A percentile compares a stretch with the other conserved stretches of the same genome.
phyloP scores from a whole-genome alignment of 352 stramenopile genomes.

The Globisporangium polare region DNA sequence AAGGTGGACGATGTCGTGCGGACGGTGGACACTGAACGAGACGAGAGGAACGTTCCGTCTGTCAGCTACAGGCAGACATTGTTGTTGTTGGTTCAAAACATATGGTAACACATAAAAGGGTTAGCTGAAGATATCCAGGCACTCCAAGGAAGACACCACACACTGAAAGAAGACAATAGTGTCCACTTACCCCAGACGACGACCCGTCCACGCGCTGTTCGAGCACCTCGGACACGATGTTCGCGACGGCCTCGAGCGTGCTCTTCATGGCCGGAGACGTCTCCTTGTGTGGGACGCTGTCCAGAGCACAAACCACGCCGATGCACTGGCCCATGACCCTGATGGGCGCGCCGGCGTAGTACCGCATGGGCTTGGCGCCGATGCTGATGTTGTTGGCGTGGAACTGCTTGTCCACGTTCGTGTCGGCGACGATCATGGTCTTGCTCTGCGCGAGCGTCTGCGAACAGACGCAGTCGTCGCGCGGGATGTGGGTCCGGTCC shows the following conservation, averaged over 20 bases:
- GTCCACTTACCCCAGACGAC: constrained; percentile 10
- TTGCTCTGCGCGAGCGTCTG: constrained; percentile 37
- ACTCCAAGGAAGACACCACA: constrained; percentile 1
- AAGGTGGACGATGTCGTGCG: constrained; percentile 1
- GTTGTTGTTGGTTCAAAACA: background rate
- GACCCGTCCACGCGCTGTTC: constrained; percentile 53
- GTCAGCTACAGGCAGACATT: constrained; percentile 7
- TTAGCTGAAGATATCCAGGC: background rate
- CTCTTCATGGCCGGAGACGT: constrained; percentile 58
- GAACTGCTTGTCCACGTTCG: constrained; percentile 63
- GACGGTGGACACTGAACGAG: background rate
- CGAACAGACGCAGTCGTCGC: constrained; percentile 54
- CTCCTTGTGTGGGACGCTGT: constrained; percentile 38
- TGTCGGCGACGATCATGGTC: constrained; percentile 65
- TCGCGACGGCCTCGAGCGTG: constrained; percentile 70
- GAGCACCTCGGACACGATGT: constrained; percentile 79
- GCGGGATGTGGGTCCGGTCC: constrained; percentile 45
- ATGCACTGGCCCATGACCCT: constrained; percentile 56
- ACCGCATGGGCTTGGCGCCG: constrained; percentile 42
- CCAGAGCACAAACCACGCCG: constrained; percentile 62
- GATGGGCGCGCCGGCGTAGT: constrained; percentile 61
- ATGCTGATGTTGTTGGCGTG: constrained; percentile 47
- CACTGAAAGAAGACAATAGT: constrained; percentile 2
- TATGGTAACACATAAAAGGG: background rate
- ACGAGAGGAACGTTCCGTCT: constrained; percentile 10